These are phyloP conservation scores for Graphilbum fragrans DNA, from an alignment of 2,329 filamentous ascomycete species.

Conservation along the genomic window DNA sequence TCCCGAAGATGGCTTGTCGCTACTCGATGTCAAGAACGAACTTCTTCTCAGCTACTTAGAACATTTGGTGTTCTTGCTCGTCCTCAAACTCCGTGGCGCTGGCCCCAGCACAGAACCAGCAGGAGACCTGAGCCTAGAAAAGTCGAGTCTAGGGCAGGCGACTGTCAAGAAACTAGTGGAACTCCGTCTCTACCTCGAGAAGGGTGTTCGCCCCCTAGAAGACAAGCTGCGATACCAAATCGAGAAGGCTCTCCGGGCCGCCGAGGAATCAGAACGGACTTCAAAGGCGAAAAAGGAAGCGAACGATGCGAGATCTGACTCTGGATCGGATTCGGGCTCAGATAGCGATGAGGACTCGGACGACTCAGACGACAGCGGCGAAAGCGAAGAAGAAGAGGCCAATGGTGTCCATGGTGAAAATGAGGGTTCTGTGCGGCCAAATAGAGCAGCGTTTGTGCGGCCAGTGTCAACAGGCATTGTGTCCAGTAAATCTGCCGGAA, in stretches of 20 bases:
- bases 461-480: slow-evolving; percentile 3
- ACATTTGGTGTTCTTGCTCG: slow-evolving; percentile 78
- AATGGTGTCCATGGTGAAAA: neutral
- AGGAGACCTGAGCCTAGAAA: slow-evolving; percentile 14
- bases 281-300: slow-evolving; percentile 22
- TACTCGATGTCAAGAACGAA: slow-evolving; percentile 93
- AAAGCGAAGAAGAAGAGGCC: slow-evolving; percentile 7
- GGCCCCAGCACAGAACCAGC: slow-evolving; percentile 12
- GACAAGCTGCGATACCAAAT: slow-evolving; percentile 89
- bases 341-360: slow-evolving; percentile 13
- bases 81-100: slow-evolving; percentile 62
- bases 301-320: slow-evolving; percentile 21
- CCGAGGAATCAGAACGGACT: slow-evolving; percentile 55
- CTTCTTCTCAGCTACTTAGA: slow-evolving; percentile 94
- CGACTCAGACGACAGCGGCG: slow-evolving; percentile 18
- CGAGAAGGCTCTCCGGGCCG: slow-evolving; percentile 82
- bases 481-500: neutral
- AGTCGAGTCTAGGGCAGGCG: slow-evolving; percentile 42
- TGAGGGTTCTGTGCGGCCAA: slow-evolving; percentile 15
- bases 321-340: slow-evolving; percentile 14
- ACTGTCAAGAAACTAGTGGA: slow-evolving; percentile 83
- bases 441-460: slow-evolving; percentile 23
- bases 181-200: slow-evolving; percentile 83
- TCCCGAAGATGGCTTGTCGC: slow-evolving; percentile 79
- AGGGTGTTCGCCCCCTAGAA: slow-evolving; percentile 82